Conservation (phyloP, 2,329 filamentous ascomycete genomes). For the Elsinoe arachidis region DNA sequence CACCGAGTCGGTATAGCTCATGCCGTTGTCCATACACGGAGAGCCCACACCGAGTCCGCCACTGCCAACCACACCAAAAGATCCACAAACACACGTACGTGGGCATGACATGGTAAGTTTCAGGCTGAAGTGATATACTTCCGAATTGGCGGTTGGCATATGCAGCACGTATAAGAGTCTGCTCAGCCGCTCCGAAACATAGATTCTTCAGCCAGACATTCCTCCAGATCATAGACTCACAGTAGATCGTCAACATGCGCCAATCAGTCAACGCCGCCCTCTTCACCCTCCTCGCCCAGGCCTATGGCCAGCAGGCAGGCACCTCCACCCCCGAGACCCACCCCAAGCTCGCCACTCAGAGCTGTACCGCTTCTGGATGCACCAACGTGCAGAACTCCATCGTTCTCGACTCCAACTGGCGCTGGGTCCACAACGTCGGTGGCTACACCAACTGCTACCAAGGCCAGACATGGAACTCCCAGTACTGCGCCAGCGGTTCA, state of each 20-base stretch:
- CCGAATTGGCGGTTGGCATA: neutral
- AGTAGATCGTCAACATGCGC: slow-evolving; percentile 4
- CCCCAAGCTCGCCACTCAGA: slow-evolving; percentile 32
- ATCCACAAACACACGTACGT: neutral
- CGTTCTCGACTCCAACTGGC: slow-evolving; percentile 43
- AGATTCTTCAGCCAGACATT: neutral
- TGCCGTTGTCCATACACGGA: neutral
- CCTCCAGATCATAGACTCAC: neutral
- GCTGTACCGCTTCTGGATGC: slow-evolving; percentile 34
- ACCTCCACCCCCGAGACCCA: slow-evolving; percentile 34
- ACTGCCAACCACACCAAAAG: neutral
- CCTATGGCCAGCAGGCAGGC: slow-evolving; percentile 35
- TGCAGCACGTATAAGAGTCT: slow-evolving; percentile 4
- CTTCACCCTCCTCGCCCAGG: slow-evolving; percentile 32
- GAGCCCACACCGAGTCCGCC: slow-evolving; percentile 5
- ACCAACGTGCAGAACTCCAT: slow-evolving; percentile 29
- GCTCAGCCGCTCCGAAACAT: neutral
- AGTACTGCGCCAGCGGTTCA: slow-evolving; percentile 31
- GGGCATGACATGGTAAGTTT: slow-evolving; percentile 5
- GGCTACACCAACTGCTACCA: slow-evolving; percentile 43
- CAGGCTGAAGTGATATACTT: slow-evolving; percentile 8
- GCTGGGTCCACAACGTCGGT: slow-evolving; percentile 38
- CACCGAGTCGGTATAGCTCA: neutral
- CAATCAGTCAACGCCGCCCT: slow-evolving; percentile 21
- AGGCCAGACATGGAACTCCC: slow-evolving; percentile 36